Percentiles rank a stretch among this genome's conserved stretches.
Evolutionary conservation across 2,329 filamentous ascomycete genomes (phyloP).

Genomic region (Fusarium albidum): DNA sequence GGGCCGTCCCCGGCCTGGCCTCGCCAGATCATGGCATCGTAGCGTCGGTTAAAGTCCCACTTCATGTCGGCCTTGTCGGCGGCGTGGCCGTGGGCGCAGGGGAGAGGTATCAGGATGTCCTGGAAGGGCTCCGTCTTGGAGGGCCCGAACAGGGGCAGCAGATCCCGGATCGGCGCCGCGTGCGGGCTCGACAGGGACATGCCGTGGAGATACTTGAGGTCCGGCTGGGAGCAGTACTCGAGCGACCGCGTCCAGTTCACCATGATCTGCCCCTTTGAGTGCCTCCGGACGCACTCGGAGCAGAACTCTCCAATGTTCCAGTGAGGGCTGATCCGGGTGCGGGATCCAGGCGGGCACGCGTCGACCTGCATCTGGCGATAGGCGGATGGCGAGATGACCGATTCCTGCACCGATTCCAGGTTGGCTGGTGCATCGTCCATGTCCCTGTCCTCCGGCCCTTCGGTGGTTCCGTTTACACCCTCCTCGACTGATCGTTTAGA

Average conservation of each 20-base stretch:
- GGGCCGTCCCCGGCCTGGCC: conserved; percentile 69
- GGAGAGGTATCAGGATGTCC: conserved; percentile 78
- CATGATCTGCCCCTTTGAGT: conserved; percentile 74
- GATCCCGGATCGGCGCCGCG: conserved; percentile 67
- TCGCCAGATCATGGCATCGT: conserved; percentile 76
- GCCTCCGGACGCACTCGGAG: conserved; percentile 66
- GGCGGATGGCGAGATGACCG: conserved; percentile 37
- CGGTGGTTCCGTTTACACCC: conserved; percentile 7
- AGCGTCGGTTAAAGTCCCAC: conserved; percentile 66
- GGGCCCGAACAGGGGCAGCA: conserved; percentile 79
- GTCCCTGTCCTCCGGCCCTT: conserved; percentile 1
- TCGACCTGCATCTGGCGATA: conserved; percentile 54
- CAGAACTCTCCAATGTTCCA: conserved; percentile 74
- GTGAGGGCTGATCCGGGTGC: conserved; percentile 63
- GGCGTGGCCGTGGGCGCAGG: conserved; percentile 46
- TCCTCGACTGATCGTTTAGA: conserved; percentile 37
- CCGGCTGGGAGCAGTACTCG: conserved; percentile 79
- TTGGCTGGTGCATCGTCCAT: not conserved
- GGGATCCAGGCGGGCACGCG: conserved; percentile 70
- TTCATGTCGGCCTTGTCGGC: conserved; percentile 52
- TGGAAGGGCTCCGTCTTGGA: conserved; percentile 76
- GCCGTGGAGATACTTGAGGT: conserved; percentile 76
- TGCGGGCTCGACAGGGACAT: conserved; percentile 73
- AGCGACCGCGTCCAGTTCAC: conserved; percentile 70
- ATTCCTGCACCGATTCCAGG: not conserved